Conservation (phyloP, 1,284 basidiomycete species). For the Cryptococcus hybrid region DNA sequence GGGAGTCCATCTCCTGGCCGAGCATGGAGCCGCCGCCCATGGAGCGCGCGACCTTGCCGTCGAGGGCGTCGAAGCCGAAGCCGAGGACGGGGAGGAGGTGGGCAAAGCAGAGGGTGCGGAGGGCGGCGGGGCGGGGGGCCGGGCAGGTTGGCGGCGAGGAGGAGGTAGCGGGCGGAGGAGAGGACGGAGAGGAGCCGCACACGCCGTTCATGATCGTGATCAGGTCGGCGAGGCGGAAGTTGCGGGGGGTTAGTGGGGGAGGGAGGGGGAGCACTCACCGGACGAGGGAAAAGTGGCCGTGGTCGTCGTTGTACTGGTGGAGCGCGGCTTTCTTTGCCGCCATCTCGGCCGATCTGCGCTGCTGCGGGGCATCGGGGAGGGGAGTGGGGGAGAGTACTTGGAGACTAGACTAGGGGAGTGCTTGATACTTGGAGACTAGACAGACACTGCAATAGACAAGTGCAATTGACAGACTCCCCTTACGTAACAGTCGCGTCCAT, state of each 20-base stretch:
- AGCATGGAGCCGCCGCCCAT: constrained; percentile 91
- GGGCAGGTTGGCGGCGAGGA: constrained; percentile 68
- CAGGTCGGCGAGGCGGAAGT: constrained; percentile 95
- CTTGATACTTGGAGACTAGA: background rate
- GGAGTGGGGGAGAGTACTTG: background rate
- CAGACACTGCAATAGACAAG: too few species aligned
- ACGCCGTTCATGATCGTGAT: constrained; percentile 99
- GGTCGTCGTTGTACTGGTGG: constrained; percentile 80
- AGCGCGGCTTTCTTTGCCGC: constrained; percentile 56
- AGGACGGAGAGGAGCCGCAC: constrained; percentile 92
- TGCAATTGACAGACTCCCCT: too few species aligned
- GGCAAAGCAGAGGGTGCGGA: constrained; percentile 69
- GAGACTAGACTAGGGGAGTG: background rate
- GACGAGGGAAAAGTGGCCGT: constrained; percentile 93
- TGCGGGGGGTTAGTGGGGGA: constrained; percentile 44
- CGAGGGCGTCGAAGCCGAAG: constrained; percentile 97
- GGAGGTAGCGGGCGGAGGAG: constrained; percentile 86
- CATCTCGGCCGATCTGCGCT: constrained; percentile 13
- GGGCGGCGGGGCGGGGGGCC: constrained; percentile 63
- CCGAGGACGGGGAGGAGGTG: constrained; percentile 87
- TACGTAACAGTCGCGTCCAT: too few species aligned
- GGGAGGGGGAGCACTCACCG: constrained; percentile 57
- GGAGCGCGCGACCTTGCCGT: constrained; percentile 99
- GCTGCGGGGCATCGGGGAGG: constrained; percentile 10
- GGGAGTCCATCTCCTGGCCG: constrained; percentile 96